Conservation (phyloP, 495 filamentous ascomycete species). For the Penicillium flavigenum region DNA sequence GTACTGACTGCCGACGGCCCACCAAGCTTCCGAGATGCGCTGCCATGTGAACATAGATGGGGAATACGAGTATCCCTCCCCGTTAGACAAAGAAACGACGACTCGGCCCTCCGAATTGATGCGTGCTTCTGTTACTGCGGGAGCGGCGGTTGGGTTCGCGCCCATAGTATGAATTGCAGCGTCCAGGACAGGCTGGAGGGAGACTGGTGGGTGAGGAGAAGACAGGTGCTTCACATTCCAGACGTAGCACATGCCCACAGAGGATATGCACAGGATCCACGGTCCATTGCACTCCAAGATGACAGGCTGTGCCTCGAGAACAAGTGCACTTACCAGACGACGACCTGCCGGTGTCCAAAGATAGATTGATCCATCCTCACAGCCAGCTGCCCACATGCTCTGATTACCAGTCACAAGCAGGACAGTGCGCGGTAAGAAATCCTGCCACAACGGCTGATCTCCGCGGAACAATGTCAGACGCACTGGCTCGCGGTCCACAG, state of each 20-base stretch:
- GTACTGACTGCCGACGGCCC: constrained; percentile 96
- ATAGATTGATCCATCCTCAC: constrained; percentile 91
- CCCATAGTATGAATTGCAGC: constrained; percentile 69
- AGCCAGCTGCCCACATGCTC: constrained; percentile 86
- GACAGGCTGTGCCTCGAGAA: constrained; percentile 90
- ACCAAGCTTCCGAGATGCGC: constrained; percentile 91
- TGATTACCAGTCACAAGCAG: constrained; percentile 86
- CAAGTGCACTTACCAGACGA: constrained; percentile 74
- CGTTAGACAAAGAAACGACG: constrained; percentile 83
- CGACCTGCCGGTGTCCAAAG: constrained; percentile 95
- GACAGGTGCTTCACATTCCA: constrained; percentile 89
- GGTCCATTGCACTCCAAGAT: constrained; percentile 86
- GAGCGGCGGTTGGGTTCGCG: constrained; percentile 67
- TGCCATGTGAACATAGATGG: constrained; percentile 87
- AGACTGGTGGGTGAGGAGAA: constrained; percentile 85
- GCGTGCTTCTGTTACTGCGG: constrained; percentile 83
- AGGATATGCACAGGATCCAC: constrained; percentile 85
- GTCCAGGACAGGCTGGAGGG: constrained; percentile 85
- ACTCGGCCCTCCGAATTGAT: constrained; percentile 83
- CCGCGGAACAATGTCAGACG: constrained; percentile 76
- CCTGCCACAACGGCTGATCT: constrained; percentile 89
- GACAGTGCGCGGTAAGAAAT: constrained; percentile 80
- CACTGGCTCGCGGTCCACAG: constrained; percentile 72
- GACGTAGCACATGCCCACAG: constrained; percentile 85
- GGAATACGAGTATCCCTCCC: constrained; percentile 89